These are phyloP conservation scores for Coccinonectria pachysandricola DNA, from an alignment of 2,329 filamentous ascomycete genomes.

Conservation along the genomic window DNA sequence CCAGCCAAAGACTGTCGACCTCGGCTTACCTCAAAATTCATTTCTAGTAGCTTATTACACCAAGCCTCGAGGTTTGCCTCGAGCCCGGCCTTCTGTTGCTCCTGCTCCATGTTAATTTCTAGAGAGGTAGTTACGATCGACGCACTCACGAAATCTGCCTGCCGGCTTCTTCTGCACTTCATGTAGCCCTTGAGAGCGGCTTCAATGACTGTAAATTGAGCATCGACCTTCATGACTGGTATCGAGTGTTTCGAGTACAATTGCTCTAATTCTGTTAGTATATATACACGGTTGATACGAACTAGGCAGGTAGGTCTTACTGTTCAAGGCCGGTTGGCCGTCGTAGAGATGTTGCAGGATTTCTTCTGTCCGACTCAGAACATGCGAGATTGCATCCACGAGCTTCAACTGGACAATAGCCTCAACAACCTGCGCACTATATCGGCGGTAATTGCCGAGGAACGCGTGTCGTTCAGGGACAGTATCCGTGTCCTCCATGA, in stretches of 20 bases:
- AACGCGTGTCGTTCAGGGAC: conserved; percentile 90
- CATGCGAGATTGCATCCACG: conserved; percentile 76
- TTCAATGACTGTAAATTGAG: conserved; percentile 82
- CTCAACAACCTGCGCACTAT: conserved; percentile 81
- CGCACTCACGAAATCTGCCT: conserved; percentile 20
- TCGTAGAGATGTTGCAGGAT: conserved; percentile 68
- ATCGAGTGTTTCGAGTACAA: conserved; percentile 60
- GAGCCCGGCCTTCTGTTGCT: conserved; percentile 45
- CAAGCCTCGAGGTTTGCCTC: conserved; percentile 58
- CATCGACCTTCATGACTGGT: conserved; percentile 70
- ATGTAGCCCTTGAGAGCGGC: conserved; percentile 80
- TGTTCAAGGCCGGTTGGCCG: conserved; percentile 54
- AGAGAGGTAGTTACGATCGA: background rate
- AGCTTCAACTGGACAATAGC: conserved; percentile 72
- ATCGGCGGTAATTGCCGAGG: conserved; percentile 87
- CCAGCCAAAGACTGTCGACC: background rate
- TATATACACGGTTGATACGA: background rate
- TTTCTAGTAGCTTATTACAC: conserved; percentile 60
- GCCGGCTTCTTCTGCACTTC: conserved; percentile 52
- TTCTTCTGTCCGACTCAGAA: conserved; percentile 68
- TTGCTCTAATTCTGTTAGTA: conserved; percentile 27
- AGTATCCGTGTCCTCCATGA: conserved; percentile 91
- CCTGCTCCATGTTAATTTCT: conserved; percentile 19
- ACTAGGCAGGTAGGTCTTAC: conserved; percentile 31
- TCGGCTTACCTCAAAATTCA: conserved; percentile 51